These are phyloP conservation scores for Lachancea quebecensis DNA, from an alignment of 805 yeast genomes.

Conservation along the genomic window DNA sequence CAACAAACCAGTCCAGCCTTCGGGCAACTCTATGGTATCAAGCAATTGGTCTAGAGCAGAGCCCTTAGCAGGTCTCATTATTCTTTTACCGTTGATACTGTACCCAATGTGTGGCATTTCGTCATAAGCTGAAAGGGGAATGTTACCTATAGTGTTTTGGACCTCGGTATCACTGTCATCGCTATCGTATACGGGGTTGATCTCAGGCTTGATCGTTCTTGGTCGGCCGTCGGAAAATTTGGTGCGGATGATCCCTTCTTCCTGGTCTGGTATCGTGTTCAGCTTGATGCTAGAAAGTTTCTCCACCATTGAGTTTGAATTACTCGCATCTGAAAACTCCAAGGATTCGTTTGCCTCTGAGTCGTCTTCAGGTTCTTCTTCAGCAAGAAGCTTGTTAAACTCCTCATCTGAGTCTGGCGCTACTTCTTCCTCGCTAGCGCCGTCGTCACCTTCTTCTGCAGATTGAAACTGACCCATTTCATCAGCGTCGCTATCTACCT, in stretches of 20 bases:
- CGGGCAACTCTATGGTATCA: slow-evolving; percentile 89
- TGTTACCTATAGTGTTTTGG: slow-evolving; percentile 84
- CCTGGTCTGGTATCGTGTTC: slow-evolving; percentile 41
- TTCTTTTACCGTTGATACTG: slow-evolving; percentile 93
- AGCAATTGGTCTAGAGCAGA: slow-evolving; percentile 86
- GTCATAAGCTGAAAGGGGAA: slow-evolving; percentile 89
- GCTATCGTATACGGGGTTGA: slow-evolving; percentile 88
- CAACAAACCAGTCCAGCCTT: slow-evolving; percentile 96
- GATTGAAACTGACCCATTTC: slow-evolving; percentile 7
- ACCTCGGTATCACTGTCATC: slow-evolving; percentile 86
- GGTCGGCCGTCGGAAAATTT: slow-evolving; percentile 71
- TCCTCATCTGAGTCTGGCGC: slow-evolving; percentile 8
- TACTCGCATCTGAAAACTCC: slow-evolving; percentile 35
- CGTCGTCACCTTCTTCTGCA: slow-evolving; percentile 21
- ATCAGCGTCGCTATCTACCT: slow-evolving; percentile 20
- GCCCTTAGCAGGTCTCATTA: slow-evolving; percentile 98
- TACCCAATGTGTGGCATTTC: slow-evolving; percentile 97
- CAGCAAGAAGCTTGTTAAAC: slow-evolving; percentile 13
- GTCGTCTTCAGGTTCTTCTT: slow-evolving; percentile 34
- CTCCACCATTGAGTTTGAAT: slow-evolving; percentile 44
- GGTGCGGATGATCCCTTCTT: slow-evolving; percentile 36
- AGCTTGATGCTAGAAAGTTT: slow-evolving; percentile 48
- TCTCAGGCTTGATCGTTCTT: slow-evolving; percentile 79
- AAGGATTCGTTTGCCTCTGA: slow-evolving; percentile 36
- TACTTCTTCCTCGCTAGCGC: slow-evolving; percentile 24